Evolutionary conservation across 2,329 filamentous ascomycete genomes (phyloP), one percentile per base, ranked within the genome.

Genomic region (Colletotrichum limetticola): DNA sequence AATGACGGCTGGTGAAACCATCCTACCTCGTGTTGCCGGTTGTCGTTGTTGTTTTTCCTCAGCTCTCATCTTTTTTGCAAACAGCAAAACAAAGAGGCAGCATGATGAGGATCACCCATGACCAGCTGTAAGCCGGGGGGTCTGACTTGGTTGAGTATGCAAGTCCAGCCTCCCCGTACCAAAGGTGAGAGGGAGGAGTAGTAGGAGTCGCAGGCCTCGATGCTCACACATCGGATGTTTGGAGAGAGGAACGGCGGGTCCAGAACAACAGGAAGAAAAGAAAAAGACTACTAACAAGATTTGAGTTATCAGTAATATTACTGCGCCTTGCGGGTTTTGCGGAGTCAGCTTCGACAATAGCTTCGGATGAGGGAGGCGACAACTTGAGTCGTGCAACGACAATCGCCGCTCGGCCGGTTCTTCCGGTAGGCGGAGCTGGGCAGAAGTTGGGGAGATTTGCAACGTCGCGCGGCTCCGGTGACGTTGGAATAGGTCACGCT

Each of bases 161-260:
- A 49, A 49, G 42, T 49, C 42, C 42, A 49, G 42, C 42, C 42
- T 49, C 42, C 6, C 42, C 42, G 42, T 49, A 49, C 42, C 42
- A 19, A n/a, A n/a, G 8, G 42, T n/a, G 46, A 37, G n/a, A 37
- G 49, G 19, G 26, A 12, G 37, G 37, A 42, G 37, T 16, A 16
- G 37, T 19, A 16, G 37, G 14, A 42, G 42, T 42, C 37, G 37
- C 42, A 49, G 42, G 19, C 42, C 42, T 42, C 14, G 28, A 55
- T 5, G 58, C 59, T 72, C 69, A 59, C 58, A 69, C 69, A 64
- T 72, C 69, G 65, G 69, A 72, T 64, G 69, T 69, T 64, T 69
- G 24, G 53, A 59, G 59, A 55, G 30, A 19, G 24, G n/a, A 22
- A 32, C 30, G 58, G n/a, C 22, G 35, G 30, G 19, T 11, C n/a